These are phyloP conservation scores for Kentomonas sorsogonicus DNA, from an alignment of 208 protist species.

Conservation along the genomic window DNA sequence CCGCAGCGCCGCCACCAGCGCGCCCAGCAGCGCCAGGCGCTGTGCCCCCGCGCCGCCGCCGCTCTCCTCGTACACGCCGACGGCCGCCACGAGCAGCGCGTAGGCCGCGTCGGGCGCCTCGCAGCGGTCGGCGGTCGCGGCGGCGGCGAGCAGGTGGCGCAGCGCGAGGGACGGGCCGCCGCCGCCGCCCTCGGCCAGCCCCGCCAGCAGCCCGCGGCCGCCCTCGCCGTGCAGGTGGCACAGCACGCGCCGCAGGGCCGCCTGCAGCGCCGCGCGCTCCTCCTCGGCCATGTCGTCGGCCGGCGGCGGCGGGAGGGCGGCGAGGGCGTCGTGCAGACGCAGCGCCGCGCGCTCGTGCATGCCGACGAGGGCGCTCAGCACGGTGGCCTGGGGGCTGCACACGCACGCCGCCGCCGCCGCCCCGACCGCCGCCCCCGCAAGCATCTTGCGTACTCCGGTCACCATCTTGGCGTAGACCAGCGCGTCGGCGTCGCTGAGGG, in stretches of 20 bases:
- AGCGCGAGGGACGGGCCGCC: slow-evolving; percentile 54
- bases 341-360: slow-evolving; percentile 67
- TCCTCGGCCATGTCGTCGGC: neutral
- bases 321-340: slow-evolving; percentile 22
- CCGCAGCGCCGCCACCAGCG: slow-evolving; percentile 67
- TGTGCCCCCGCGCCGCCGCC: slow-evolving; percentile 68
- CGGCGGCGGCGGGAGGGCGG: neutral
- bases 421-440: slow-evolving; percentile 82
- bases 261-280: neutral
- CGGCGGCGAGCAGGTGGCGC: slow-evolving; percentile 80
- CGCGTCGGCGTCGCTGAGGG: slow-evolving; percentile 76
- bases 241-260: neutral
- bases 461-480: slow-evolving; percentile 87
- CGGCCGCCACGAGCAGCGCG: slow-evolving; percentile 86
- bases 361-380: slow-evolving; percentile 83
- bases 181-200: slow-evolving; percentile 32
- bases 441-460: slow-evolving; percentile 76
- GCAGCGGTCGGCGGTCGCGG: slow-evolving; percentile 75
- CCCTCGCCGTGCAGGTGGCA: slow-evolving; percentile 54
- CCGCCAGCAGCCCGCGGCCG: slow-evolving; percentile 71
- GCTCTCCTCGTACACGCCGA: slow-evolving; percentile 94
- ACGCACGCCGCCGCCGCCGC: too few species aligned
- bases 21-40: slow-evolving; percentile 77
- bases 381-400: too few species aligned
- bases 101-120: slow-evolving; percentile 76